These are phyloP conservation scores for Tilletia horrida DNA, from an alignment of 1,284 basidiomycete genomes.

Conservation along the genomic window DNA sequence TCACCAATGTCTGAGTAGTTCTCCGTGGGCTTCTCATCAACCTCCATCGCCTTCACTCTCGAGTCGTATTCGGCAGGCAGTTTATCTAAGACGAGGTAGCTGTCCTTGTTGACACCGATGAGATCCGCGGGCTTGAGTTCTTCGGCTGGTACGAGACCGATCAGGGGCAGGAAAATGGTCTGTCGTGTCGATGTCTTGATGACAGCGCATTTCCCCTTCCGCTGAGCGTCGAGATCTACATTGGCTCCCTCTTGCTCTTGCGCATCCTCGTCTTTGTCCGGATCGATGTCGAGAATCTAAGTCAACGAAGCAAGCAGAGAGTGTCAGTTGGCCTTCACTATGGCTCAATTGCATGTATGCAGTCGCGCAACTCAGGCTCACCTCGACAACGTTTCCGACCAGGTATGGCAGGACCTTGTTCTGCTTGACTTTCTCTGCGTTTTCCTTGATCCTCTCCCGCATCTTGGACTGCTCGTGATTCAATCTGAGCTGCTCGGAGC, in stretches of 20 bases:
- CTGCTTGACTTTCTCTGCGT: constrained; percentile 97
- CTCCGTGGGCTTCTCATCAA: constrained; percentile 74
- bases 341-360: too few species aligned
- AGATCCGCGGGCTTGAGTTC: constrained; percentile 85
- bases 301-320: not conserved
- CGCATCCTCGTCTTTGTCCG: constrained; percentile 79
- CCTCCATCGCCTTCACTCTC: constrained; percentile 87
- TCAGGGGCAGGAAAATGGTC: constrained; percentile 96
- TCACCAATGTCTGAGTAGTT: constrained; percentile 72
- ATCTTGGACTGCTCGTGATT: constrained; percentile 92
- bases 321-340: too few species aligned
- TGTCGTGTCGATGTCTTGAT: constrained; percentile 94
- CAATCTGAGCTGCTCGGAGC: constrained; percentile 76
- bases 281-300: constrained; percentile 90
- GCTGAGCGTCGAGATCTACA: constrained; percentile 86
- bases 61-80: constrained; percentile 74
- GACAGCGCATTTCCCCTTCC: constrained; percentile 94
- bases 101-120: constrained; percentile 99
- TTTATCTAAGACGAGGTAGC: constrained; percentile 93
- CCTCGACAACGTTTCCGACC: constrained; percentile 76
- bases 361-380: not conserved
- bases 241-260: constrained; percentile 67
- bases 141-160: constrained; percentile 89
- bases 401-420: constrained; percentile 98
- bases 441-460: constrained; percentile 98